Evolutionary conservation across 2,329 filamentous ascomycete species (phyloP), one percentile per base, ranked within the genome.

Genomic region (Chalaropsis ovoidea): DNA sequence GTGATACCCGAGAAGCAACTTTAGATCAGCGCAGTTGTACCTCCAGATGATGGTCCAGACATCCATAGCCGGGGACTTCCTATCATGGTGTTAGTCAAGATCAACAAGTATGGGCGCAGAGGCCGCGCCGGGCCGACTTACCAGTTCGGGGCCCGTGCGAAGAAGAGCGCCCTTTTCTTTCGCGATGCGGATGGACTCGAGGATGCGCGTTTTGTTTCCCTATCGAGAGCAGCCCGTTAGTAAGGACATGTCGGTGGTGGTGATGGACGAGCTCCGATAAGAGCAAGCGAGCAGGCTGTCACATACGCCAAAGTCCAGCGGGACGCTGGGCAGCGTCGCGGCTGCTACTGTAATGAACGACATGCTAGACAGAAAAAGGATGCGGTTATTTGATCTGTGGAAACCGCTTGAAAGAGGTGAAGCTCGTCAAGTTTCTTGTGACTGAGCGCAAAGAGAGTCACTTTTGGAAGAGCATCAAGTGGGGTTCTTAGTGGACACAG

Each of bases 181-280:
- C 19, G 86, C 84, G 31, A 75, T 69, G 43, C 75, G 77, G 69
- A 88, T 85, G 65, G 81, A 84, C 72, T 86, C 78, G 19, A 85
- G 79, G 69, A 89, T 88, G 19, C 86, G 78, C 61, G 80, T 77
- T 1, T 78, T 74, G 71, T 89, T 89, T 45, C 85, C 85, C 66
- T 67, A 62, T 24, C n/a, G 17, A 3, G 13, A 27, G 47, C 1
- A 52, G 19, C 24, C 22, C 15, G 3, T 52, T 52, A 24, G 47
- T 52, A 27, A 52, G 15, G 15, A 52, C 24, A 52, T 27, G 22
- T 61, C 58, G 7, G 17, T 3, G 0, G 13, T n/a, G 7, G 24
- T 31, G 49, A 27, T 52, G 19, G 7, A 1, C 47, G 10, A 39
- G 35, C 35, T 6, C 35, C 8, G 35, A 61, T 41, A 42, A 19